Evolutionary conservation across 176 grass and related monocot genomes (phyloP).

Genomic region (Calamus simplicifolius): DNA sequence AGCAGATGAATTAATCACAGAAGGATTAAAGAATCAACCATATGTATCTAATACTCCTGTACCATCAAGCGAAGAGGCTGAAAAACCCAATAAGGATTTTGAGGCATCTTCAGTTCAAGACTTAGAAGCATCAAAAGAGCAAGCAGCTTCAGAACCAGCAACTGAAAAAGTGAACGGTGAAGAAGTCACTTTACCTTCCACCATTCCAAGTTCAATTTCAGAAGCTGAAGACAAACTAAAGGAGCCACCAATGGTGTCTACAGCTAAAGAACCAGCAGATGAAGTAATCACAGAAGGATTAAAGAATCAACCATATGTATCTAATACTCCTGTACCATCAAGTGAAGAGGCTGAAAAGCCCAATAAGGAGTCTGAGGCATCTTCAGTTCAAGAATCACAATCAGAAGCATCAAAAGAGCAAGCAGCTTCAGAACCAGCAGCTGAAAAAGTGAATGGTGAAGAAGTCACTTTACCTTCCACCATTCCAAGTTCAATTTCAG

Average conservation of each 20-base stretch:
- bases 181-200: no score
- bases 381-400: slow-evolving; percentile 14
- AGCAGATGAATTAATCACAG: background rate
- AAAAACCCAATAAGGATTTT: background rate
- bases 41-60: background rate
- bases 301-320: background rate
- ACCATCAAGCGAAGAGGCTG: background rate
- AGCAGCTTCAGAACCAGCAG: background rate
- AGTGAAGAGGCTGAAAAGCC: background rate
- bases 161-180: no score
- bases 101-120: slow-evolving; percentile 3
- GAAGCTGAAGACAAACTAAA: background rate
- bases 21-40: background rate
- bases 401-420: slow-evolving; percentile 13
- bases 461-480: no score
- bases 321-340: background rate
- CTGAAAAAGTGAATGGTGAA: no score
- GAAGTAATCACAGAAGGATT: background rate
- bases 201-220: no score
- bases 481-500: no score
- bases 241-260: background rate
- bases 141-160: background rate
- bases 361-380: background rate
- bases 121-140: slow-evolving; percentile 10
- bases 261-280: background rate